Evolutionary conservation across 2,329 filamentous ascomycete species (phyloP), one percentile per base, ranked within the genome.

Genomic region (Aspergillus neoniger): DNA sequence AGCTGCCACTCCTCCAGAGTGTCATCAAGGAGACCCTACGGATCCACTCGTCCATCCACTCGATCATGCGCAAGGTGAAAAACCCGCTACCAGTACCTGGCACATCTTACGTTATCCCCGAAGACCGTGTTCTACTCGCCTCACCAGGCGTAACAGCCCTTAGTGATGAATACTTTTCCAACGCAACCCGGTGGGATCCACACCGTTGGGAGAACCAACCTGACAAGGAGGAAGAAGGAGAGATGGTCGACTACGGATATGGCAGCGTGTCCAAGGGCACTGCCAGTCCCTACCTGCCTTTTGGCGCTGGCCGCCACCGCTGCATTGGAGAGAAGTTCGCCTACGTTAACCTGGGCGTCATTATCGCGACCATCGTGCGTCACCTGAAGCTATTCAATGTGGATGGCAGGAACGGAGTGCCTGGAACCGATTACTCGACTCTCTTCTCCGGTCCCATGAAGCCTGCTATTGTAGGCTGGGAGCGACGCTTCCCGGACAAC

Each of bases 321-420:
- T 91, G 89, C 68, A 90, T 92, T 60, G 89, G 89, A 17, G 89
- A 91, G 77, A 88, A 90, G 71, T 91, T 91, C 72, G 88, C 89
- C 0, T 91, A 91, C 67, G 75, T 89, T 48, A 89, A 91, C 69
- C 72, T 91, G 44, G 82, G 83, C 15, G 85, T 86, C 8, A 90
- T 91, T 62, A 75, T 91, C 23, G 82, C 83, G 0, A 86, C 82
- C 0, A 73, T 91, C 61, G 82, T 91, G 9, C 78, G 87, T 10
- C 78, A 86, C 51, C 83, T 91, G 70, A 85, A 82, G 70, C 79
- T 91, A 48, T 76, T 72, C 51, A 88, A 87, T 48, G 65, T 83
- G 5, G 82, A 85, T 57, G 86, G 84, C 0, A 81, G 76, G 62
- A 78, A 78, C 57, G 78, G 80, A 0, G 83, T 91, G 39, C 84